A percentile compares a stretch with the other conserved stretches of the same genome.
phyloP scores from a whole-genome alignment of 1,139 yeast species.

The Saccharomyces uvarum region DNA sequence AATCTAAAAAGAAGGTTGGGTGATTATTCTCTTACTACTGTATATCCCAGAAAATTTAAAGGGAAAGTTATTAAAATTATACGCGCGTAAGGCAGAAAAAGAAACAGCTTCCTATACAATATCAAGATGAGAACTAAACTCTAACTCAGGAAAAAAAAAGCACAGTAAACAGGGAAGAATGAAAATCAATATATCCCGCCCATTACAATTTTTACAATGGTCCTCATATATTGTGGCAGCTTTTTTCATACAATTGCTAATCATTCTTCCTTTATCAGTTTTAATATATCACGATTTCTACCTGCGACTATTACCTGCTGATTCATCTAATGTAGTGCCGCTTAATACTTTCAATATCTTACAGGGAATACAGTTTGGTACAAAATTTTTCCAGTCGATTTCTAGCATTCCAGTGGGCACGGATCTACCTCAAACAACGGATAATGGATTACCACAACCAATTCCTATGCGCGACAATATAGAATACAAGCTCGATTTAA shows the following conservation, averaged over 20 bases:
- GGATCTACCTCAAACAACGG: slow-evolving; percentile 13
- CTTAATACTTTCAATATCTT: slow-evolving; percentile 10
- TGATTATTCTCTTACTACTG: neutral
- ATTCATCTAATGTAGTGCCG: slow-evolving; percentile 22
- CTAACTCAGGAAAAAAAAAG: neutral
- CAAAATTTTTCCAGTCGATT: slow-evolving; percentile 11
- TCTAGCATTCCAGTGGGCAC: slow-evolving; percentile 12
- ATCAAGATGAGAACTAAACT: neutral
- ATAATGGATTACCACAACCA: slow-evolving; percentile 21
- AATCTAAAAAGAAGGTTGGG: neutral
- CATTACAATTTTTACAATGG: slow-evolving; percentile 29
- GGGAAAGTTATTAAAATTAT: neutral
- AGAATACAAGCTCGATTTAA: slow-evolving; percentile 22
- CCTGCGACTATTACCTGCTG: slow-evolving; percentile 23
- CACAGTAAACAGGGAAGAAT: slow-evolving; percentile 9
- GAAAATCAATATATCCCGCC: slow-evolving; percentile 26
- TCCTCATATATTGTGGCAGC: slow-evolving; percentile 16
- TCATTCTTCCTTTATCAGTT: slow-evolving; percentile 26
- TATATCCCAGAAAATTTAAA: neutral
- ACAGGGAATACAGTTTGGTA: neutral
- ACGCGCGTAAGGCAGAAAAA: neutral
- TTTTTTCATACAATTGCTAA: slow-evolving; percentile 19
- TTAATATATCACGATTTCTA: slow-evolving; percentile 29
- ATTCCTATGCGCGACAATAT: slow-evolving; percentile 20
- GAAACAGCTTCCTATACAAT: neutral